Evolutionary conservation across 2,329 filamentous ascomycete species (phyloP), one percentile per base, ranked within the genome.

Genomic region (Botrytis hyacinthi): DNA sequence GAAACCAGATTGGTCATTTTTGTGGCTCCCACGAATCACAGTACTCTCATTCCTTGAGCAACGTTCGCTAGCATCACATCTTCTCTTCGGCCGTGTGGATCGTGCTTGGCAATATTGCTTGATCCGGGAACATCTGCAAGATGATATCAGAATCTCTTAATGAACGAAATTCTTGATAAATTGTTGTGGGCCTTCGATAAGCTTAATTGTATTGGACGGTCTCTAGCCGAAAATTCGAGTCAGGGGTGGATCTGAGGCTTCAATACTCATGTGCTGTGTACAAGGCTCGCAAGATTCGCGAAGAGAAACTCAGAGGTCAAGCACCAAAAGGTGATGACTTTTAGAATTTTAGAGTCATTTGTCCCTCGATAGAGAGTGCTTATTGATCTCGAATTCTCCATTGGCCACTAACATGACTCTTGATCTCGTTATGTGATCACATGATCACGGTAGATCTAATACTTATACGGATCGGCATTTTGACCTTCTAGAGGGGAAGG

Each of bases 61-160:
- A 62, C 46, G 26, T 40, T 26, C 35, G 26, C 46, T 51, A 20
- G 37, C 46, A 54, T 32, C 37, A 40, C 26, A 35, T 54, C 51
- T 68, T 54, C 46, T 40, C 20, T 54, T 68, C 32, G 22, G 46
- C 26, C 37, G 35, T 57, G 66, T 68, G 48, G 48, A 42, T 69
- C 48, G 10, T 42, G 6, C 66, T 69, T 69, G 48, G 66, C 66
- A 61, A 51, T n/a, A 46, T 62, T 70, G 51, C 54, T 69, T 69
- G 40, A 29, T 70, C 22, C 37, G 37, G 37, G 32, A 61, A 37
- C 29, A 44, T 72, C 44, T 73, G 71, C 71, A 73, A 51, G 63
- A 73, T 73, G 71, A 73, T 73, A 73, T 73, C 71, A 73, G 63
- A 73, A 29, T 20, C 42, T 69, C 29, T 60, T 42, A 29, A n/a